These are phyloP conservation scores for Rhododendron kiyosumense DNA, from an alignment of 148 eudicot genomes.

Conservation along the genomic window DNA sequence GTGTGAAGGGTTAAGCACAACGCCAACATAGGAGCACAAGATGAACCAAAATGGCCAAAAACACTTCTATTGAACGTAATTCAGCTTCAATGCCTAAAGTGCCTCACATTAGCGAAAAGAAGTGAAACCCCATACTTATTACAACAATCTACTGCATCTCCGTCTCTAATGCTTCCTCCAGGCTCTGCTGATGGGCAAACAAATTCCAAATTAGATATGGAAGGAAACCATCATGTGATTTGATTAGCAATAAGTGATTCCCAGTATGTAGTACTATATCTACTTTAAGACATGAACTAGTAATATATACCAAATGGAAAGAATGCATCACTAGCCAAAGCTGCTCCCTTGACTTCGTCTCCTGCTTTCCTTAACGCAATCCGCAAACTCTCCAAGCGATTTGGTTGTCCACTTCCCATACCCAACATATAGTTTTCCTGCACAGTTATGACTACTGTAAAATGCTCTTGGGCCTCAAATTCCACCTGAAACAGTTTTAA, in stretches of 20 bases:
- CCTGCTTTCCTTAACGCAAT: constrained; percentile 92
- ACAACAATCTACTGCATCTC: constrained; percentile 83
- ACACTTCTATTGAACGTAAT: not conserved
- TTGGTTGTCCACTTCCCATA: constrained; percentile 99
- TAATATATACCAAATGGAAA: constrained; percentile 84
- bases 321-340: constrained; percentile 99
- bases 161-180: constrained; percentile 84
- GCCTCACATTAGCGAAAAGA: constrained; percentile 74
- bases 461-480: not conserved
- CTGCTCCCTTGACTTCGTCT: constrained; percentile 83
- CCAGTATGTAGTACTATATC: not conserved
- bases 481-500: not conserved
- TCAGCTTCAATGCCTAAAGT: constrained; percentile 63
- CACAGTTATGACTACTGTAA: constrained; percentile 1
- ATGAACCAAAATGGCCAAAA: not conserved
- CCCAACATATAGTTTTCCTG: constrained; percentile 92
- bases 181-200: constrained; percentile 54
- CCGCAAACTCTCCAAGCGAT: constrained; percentile 91
- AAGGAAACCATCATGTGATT: not conserved
- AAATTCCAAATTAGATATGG: not conserved
- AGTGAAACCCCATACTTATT: constrained; percentile 84
- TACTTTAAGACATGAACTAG: not conserved
- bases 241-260: not conserved
- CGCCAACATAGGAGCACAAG: not conserved
- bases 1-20: not conserved